Evolutionary conservation across 495 filamentous ascomycete species (phyloP), one percentile per base, ranked within the genome.

Genomic region (Letharia lupina): DNA sequence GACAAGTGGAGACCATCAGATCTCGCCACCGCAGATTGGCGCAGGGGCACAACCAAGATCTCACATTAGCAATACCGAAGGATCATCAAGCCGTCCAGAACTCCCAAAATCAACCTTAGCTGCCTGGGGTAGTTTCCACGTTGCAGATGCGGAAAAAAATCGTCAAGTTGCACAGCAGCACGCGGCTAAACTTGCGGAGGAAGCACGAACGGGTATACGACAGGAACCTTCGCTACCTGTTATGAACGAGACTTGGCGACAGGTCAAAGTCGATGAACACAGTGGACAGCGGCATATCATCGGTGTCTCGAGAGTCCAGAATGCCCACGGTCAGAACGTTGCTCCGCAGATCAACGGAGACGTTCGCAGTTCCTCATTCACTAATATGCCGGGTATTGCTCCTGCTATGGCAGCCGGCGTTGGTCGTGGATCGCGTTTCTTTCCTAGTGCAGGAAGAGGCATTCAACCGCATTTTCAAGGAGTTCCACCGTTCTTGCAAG

Each of bases 171-270:
- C 72, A 23, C 71, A 72, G 57, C 75, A 82, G 57, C 72, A 76
- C 65, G 74, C 69, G 60, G 69, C 77, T 15, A 75, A 72, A 50
- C 71, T 72, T 48, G 76, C 78, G n/a, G 76, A 73, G 31, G 76
- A 75, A 62, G 68, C 75, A 44, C 66, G 71, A 65, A 58, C 65
- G 20, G 64, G 71, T 56, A 18, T 67, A 52, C 33, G 58, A 69
- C 60, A 68, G 59, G 73, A 11, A 74, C 78, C 65, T 42, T 74
- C 75, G 20, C 77, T 80, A 62, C 72, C 82, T 16, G 72, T 73
- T 20, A 84, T 89, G 67, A 82, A 81, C 61, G 88, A 91, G 61
- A 86, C 82, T 6, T 90, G 86, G 86, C 82, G 82, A 16, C 82
- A 84, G 40, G 80, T 82, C 13, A 79, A 77, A 62, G 68, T 83